Conservation (phyloP, 163 green algal species). For the Scenedesmus sp. region DNA sequence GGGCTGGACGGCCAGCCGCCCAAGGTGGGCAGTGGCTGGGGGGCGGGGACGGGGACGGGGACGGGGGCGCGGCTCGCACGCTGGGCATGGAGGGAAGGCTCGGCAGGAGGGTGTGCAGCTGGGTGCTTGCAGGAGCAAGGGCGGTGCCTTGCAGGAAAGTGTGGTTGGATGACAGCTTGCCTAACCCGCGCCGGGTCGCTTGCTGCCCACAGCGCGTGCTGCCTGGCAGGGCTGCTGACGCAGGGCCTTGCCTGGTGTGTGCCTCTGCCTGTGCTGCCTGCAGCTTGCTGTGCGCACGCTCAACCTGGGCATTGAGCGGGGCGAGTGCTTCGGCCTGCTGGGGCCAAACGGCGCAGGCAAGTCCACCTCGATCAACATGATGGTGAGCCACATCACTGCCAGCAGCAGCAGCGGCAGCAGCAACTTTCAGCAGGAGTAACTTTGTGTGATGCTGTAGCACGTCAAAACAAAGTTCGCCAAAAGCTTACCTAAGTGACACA, state of each 20-base stretch:
- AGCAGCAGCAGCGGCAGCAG: conserved; percentile 15
- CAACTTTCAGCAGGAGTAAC: neutral
- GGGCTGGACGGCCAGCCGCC: conserved; percentile 71
- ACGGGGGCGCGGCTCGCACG: too few relatives aligned
- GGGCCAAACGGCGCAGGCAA: conserved; percentile 96
- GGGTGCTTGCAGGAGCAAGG: neutral
- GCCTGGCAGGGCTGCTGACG: too few relatives aligned
- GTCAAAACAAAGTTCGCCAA: neutral
- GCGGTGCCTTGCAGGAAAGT: neutral
- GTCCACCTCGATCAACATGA: conserved; percentile 91
- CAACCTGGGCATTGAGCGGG: conserved; percentile 81
- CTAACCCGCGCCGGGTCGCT: too few relatives aligned
- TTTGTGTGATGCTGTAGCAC: neutral
- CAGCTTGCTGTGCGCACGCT: conserved; percentile 88
- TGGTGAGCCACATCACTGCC: conserved; percentile 68
- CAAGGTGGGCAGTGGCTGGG: conserved; percentile 60
- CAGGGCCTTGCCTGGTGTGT: too few relatives aligned
- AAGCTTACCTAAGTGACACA: too few relatives aligned
- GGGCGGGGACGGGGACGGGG: too few relatives aligned
- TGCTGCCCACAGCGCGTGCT: too few relatives aligned
- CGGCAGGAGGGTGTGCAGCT: neutral
- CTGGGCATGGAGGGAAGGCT: neutral
- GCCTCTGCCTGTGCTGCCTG: conserved; percentile 1
- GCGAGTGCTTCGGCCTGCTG: conserved; percentile 94
- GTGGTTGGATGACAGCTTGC: too few relatives aligned